phyloP scores from a whole-genome alignment of 768 basidiomycete species.

The Leucogyrophana mollusca region DNA sequence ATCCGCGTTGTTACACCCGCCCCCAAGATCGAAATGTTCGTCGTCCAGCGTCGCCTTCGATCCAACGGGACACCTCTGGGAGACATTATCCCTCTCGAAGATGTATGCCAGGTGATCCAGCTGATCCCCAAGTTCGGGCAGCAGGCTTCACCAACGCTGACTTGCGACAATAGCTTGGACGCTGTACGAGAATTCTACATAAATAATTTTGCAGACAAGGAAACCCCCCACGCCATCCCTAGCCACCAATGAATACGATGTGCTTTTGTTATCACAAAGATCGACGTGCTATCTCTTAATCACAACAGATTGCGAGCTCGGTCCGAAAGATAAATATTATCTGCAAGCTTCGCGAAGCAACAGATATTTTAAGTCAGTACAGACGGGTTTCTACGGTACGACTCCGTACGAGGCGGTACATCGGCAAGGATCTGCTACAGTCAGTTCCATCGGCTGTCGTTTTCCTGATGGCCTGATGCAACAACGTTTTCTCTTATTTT shows the following conservation, averaged over 20 bases:
- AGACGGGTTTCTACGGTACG: neutral
- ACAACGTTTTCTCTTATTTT: too few species aligned
- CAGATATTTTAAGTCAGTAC: neutral
- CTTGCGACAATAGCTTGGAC: conserved; percentile 3
- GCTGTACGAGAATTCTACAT: neutral
- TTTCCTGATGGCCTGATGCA: too few species aligned
- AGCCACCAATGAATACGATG: neutral
- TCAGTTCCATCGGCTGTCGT: conserved; percentile 1
- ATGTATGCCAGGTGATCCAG: conserved; percentile 1
- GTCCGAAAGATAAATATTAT: neutral
- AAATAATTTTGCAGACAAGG: conserved; percentile 9
- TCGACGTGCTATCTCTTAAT: neutral
- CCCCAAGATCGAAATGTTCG: neutral
- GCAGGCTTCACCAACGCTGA: neutral
- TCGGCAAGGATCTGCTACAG: neutral
- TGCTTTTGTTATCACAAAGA: neutral
- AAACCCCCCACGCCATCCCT: conserved; percentile 6
- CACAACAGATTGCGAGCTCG: too few species aligned
- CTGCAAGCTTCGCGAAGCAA: neutral
- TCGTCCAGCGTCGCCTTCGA: neutral
- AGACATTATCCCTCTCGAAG: conserved; percentile 1
- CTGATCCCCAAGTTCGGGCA: conserved; percentile 4
- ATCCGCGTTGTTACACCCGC: neutral
- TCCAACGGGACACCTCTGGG: neutral
- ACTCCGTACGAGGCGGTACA: neutral